Evolutionary conservation across 2,329 filamentous ascomycete species (phyloP).

Genomic region (Incumbomyces delicatus): DNA sequence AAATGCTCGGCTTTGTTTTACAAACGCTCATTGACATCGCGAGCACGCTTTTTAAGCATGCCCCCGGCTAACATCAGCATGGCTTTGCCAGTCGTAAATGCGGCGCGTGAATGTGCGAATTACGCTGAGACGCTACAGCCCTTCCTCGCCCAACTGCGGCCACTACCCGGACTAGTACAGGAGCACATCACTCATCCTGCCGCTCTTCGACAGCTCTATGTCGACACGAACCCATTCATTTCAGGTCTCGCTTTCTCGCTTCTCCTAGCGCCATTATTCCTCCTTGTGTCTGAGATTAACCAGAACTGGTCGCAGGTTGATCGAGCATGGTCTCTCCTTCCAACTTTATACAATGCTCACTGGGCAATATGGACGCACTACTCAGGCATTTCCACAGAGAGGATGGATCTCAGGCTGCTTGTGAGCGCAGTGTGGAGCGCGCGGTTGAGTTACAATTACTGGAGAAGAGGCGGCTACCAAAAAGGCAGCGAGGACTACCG

Average conservation of each 20-base stretch:
- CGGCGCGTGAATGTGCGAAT: conserved; percentile 65
- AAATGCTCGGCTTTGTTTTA: not conserved
- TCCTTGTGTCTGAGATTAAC: conserved; percentile 74
- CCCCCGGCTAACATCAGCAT: conserved; percentile 32
- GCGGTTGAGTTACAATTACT: conserved; percentile 93
- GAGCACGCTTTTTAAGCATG: not conserved
- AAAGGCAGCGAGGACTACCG: conserved; percentile 91
- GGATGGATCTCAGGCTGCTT: conserved; percentile 62
- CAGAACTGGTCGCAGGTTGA: conserved; percentile 97
- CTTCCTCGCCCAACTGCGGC: conserved; percentile 59
- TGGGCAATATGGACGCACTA: conserved; percentile 74
- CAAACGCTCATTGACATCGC: too few species aligned
- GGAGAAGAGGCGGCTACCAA: conserved; percentile 83
- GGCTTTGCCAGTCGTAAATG: conserved; percentile 62
- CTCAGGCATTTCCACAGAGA: conserved; percentile 57
- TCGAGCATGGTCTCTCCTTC: conserved; percentile 80
- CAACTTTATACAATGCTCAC: conserved; percentile 76
- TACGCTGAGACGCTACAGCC: conserved; percentile 66
- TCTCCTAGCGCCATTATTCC: conserved; percentile 59
- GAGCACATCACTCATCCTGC: conserved; percentile 51
- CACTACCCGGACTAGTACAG: conserved; percentile 57
- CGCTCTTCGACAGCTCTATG: conserved; percentile 61
- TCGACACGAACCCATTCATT: conserved; percentile 76
- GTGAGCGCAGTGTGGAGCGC: conserved; percentile 73
- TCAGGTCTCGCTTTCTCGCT: conserved; percentile 63